Evolutionary conservation across 495 filamentous ascomycete genomes (phyloP).

Genomic region (Cudoniella acicularis): DNA sequence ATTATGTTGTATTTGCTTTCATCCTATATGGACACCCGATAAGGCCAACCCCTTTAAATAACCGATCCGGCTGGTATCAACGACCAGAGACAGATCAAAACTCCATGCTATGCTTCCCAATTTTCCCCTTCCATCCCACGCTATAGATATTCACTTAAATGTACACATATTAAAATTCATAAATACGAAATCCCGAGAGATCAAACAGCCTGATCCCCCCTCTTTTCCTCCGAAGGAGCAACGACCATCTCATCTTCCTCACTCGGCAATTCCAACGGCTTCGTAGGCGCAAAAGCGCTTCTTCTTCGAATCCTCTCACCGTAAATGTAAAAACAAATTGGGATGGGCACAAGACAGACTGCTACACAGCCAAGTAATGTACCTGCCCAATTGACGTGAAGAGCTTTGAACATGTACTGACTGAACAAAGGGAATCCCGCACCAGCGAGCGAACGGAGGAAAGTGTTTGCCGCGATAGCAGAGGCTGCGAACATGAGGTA

Average conservation of each 20-base stretch:
- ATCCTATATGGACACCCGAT: no score
- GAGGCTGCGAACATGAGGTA: slow-evolving; percentile 89
- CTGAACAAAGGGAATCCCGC: slow-evolving; percentile 82
- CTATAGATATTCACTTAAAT: no score
- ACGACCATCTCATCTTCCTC: slow-evolving; percentile 7
- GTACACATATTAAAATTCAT: no score
- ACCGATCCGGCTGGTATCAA: no score
- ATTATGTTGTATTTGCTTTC: no score
- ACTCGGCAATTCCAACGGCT: slow-evolving; percentile 12
- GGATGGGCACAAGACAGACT: slow-evolving; percentile 66
- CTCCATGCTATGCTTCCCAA: no score
- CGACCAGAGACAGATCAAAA: no score
- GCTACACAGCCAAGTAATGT: slow-evolving; percentile 76
- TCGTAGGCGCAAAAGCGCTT: slow-evolving; percentile 65
- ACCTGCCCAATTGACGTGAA: slow-evolving; percentile 74
- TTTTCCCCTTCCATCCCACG: no score
- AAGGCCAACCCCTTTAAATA: no score
- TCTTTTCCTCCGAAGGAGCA: neutral
- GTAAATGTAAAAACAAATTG: slow-evolving; percentile 60
- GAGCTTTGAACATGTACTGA: slow-evolving; percentile 71
- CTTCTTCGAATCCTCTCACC: slow-evolving; percentile 61
- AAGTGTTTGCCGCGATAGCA: slow-evolving; percentile 85
- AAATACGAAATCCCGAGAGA: no score
- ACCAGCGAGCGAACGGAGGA: slow-evolving; percentile 73
- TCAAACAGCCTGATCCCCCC: neutral